Evolutionary conservation across 139 green algal species (phyloP), one percentile per base, ranked within the genome.

Genomic region (Astrephomene gubernaculifera): DNA sequence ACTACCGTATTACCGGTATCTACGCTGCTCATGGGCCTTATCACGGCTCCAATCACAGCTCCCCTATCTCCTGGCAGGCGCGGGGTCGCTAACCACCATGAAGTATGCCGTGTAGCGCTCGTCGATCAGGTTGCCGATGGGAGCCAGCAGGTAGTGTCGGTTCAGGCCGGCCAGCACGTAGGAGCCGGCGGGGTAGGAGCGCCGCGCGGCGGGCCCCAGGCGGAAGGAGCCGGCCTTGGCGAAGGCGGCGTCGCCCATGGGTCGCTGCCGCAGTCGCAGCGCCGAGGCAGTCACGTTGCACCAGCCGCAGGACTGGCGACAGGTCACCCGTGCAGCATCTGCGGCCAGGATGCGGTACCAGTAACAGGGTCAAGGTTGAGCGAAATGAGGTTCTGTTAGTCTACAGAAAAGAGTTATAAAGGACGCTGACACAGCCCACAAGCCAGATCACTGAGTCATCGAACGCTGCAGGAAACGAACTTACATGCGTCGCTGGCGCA

Each of bases 81-180:
- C n/a, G n/a, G n/a, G n/a, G n/a, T n/a, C n/a, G n/a, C n/a, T n/a
- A n/a, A n/a, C 45, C 1, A 69, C 19, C 53, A 49, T 52, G 53
- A 85, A 85, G 78, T 85, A 73, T 2, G 78, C 78, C 17, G 80
- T 79, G 69, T 86, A 86, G 5, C 81, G 27, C 54, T 86, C 81
- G 69, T 86, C 81, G 25, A 86, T 57, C n/a, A 86, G 67, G 52
- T 80, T 71, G 68, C 81, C 81, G 8, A 86, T 25, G 24, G 81
- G 81, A 17, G 52, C 81, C 14, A 86, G n/a, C 69, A 86, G 81
- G 67, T 81, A 86, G 49, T 70, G 69, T 27, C 81, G 69, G 38
- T 80, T 86, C n/a, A 4, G 1, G n/a, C 53, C 81, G 1, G 81
- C 68, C 38, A 86, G 33, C 29, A 86, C 70, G 52, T 72, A n/a